These are phyloP conservation scores for Annulohypoxylon bovei DNA, from an alignment of 495 filamentous ascomycete species.

Conservation along the genomic window DNA sequence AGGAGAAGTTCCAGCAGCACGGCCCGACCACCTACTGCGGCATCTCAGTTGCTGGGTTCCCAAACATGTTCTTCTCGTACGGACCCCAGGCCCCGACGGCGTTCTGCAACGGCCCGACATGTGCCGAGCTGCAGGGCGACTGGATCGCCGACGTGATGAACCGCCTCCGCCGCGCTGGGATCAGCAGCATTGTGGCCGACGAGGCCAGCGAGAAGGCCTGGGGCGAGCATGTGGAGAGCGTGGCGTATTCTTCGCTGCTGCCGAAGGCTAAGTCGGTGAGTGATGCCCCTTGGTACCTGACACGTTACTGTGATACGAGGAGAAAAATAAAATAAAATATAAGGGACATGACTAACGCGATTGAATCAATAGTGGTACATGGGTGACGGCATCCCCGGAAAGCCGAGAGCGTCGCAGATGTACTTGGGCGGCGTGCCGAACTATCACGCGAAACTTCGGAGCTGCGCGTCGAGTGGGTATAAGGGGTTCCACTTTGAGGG, in stretches of 20 bases:
- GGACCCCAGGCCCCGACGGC: slow-evolving; percentile 53
- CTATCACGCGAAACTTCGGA: slow-evolving; percentile 34
- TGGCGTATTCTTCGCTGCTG: slow-evolving; percentile 32
- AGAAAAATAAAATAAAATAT: too few relatives aligned
- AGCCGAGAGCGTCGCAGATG: slow-evolving; percentile 51
- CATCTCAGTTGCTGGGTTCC: slow-evolving; percentile 55
- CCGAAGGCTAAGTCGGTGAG: slow-evolving; percentile 44
- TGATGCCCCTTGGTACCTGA: slow-evolving; percentile 29
- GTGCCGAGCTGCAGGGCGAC: slow-evolving; percentile 61
- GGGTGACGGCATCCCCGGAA: slow-evolving; percentile 59
- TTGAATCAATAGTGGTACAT: slow-evolving; percentile 55
- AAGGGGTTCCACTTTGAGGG: slow-evolving; percentile 35
- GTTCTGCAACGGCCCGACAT: slow-evolving; percentile 63
- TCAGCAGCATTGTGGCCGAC: slow-evolving; percentile 49
- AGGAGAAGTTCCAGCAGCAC: slow-evolving; percentile 60
- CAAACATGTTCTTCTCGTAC: slow-evolving; percentile 65
- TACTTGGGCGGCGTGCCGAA: slow-evolving; percentile 54
- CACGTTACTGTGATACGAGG: not conserved
- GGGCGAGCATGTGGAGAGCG: slow-evolving; percentile 20
- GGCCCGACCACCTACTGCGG: slow-evolving; percentile 61
- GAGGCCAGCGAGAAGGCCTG: slow-evolving; percentile 26
- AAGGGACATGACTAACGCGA: slow-evolving; percentile 37
- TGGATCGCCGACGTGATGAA: slow-evolving; percentile 62
- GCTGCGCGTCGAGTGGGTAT: slow-evolving; percentile 35
- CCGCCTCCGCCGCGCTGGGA: slow-evolving; percentile 48